These are phyloP conservation scores for Petasospora rhodanensis DNA, from an alignment of 1,139 yeast genomes.

Conservation along the genomic window DNA sequence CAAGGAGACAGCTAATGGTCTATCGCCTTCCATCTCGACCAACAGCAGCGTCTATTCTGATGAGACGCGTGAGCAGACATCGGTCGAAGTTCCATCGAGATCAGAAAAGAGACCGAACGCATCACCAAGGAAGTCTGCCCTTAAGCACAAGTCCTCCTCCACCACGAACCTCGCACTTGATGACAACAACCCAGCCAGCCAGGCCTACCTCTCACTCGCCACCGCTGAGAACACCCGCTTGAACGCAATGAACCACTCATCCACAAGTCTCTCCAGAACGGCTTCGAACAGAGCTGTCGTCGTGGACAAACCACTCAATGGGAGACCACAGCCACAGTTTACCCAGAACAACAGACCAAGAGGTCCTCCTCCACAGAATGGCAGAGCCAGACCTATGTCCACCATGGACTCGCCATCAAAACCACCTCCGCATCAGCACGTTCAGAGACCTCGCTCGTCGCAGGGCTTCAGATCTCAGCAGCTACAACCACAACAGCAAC, in stretches of 20 bases:
- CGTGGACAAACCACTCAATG: slow-evolving; percentile 10
- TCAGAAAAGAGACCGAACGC: slow-evolving; percentile 17
- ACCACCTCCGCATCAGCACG: background rate
- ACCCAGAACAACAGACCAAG: background rate
- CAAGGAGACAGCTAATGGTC: slow-evolving; percentile 3
- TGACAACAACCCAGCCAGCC: slow-evolving; percentile 44
- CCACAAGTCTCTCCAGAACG: slow-evolving; percentile 9
- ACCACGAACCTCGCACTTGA: slow-evolving; percentile 32
- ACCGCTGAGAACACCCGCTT: slow-evolving; percentile 76
- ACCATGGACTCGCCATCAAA: slow-evolving; percentile 9
- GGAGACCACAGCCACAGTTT: slow-evolving; percentile 3
- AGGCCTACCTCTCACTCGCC: slow-evolving; percentile 61
- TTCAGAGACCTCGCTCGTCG: slow-evolving; percentile 10
- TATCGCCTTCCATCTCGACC: slow-evolving; percentile 2
- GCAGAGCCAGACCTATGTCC: slow-evolving; percentile 13
- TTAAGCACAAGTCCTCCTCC: slow-evolving; percentile 44
- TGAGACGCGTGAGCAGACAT: slow-evolving; percentile 11
- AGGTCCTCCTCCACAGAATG: slow-evolving; percentile 1
- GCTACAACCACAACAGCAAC: background rate
- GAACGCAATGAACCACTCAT: slow-evolving; percentile 46
- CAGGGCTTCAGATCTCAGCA: slow-evolving; percentile 7
- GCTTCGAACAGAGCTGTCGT: slow-evolving; percentile 8
- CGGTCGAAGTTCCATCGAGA: slow-evolving; percentile 17
- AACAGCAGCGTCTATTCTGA: slow-evolving; percentile 21
- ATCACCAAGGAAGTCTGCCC: slow-evolving; percentile 59